Percentiles rank a stretch among this genome's conserved stretches.
These are phyloP conservation scores for Melaleuca alternifolia DNA, from an alignment of 345 rosid genomes.

Conservation along the genomic window DNA sequence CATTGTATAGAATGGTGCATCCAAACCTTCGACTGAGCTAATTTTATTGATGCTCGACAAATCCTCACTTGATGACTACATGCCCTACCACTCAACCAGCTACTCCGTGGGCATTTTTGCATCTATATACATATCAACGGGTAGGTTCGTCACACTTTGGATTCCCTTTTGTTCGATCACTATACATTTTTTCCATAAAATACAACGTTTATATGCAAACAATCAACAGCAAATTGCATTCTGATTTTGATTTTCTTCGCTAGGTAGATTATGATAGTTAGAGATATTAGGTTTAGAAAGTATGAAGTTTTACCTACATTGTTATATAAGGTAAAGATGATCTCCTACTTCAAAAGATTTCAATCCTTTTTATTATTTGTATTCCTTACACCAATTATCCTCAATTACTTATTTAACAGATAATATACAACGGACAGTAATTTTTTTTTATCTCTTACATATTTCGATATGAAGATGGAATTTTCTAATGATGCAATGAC, in stretches of 20 bases:
- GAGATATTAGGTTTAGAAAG: background rate
- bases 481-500: background rate
- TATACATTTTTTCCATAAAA: too few species aligned
- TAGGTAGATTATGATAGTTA: too few species aligned
- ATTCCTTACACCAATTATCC: background rate
- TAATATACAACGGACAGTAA: too few species aligned
- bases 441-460: too few species aligned
- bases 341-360: background rate
- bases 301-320: too few species aligned
- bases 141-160: background rate
- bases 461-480: background rate
- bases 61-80: accelerated
- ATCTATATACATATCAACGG: too few species aligned
- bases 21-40: background rate
- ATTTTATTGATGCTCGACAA: background rate
- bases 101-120: too few species aligned
- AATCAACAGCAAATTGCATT: too few species aligned
- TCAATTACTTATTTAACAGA: background rate
- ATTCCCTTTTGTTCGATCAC: background rate
- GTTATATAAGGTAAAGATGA: background rate
- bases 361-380: background rate
- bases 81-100: too few species aligned
- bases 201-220: background rate
- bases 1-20: too few species aligned
- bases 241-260: too few species aligned